phyloP scores from a whole-genome alignment of 768 basidiomycete species.

The Serendipita sp. region DNA sequence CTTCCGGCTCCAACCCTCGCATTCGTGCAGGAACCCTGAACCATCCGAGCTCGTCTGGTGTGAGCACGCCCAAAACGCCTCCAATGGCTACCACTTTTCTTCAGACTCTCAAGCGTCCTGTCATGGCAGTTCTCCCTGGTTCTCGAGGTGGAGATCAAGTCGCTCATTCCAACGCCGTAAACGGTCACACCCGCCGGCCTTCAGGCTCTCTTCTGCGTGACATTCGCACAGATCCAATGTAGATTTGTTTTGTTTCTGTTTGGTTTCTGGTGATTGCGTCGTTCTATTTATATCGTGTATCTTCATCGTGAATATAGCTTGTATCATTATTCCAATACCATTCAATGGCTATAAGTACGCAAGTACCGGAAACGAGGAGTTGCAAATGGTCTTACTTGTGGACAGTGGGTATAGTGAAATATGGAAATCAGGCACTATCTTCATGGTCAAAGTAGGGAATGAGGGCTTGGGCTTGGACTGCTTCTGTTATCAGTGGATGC shows the following conservation, averaged over 20 bases:
- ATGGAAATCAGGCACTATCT: background rate
- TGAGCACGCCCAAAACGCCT: background rate
- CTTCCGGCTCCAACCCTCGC: background rate
- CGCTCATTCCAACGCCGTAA: background rate
- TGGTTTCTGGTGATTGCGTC: background rate
- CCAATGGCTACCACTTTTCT: background rate
- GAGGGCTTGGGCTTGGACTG: too few species aligned
- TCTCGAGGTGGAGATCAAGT: background rate
- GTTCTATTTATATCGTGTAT: background rate
- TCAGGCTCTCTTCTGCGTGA: background rate
- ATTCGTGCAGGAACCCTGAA: background rate
- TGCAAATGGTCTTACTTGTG: too few species aligned
- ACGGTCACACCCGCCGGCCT: background rate
- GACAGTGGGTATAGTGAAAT: too few species aligned
- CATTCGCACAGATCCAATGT: background rate
- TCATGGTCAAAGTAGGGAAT: background rate
- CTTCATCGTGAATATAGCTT: background rate
- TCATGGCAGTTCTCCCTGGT: background rate
- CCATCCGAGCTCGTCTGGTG: background rate
- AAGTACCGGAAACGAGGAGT: too few species aligned
- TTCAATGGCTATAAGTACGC: too few species aligned
- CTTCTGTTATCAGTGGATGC: too few species aligned
- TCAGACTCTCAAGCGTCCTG: background rate
- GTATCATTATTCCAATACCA: background rate
- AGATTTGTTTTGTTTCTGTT: too few species aligned